phyloP scores from a whole-genome alignment of 768 basidiomycete species.

The Sarcodon sp. region DNA sequence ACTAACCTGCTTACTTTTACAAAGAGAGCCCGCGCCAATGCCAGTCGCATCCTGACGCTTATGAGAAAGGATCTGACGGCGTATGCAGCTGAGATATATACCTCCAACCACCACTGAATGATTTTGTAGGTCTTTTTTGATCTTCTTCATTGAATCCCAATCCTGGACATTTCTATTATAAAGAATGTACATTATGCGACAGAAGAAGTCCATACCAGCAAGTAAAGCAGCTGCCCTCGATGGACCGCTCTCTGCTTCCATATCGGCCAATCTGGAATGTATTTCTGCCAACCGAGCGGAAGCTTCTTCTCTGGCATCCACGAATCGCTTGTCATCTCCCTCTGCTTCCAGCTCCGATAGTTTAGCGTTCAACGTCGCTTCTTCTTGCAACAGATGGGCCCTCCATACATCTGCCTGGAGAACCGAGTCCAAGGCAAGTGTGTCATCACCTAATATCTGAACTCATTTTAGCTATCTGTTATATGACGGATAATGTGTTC shows the following conservation, averaged over 20 bases:
- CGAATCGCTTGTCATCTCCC: slow-evolving; percentile 68
- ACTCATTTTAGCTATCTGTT: not conserved
- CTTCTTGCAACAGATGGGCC: slow-evolving; percentile 83
- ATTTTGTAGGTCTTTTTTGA: slow-evolving; percentile 69
- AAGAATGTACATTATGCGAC: not conserved
- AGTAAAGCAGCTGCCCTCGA: slow-evolving; percentile 81
- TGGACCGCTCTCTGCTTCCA: slow-evolving; percentile 98
- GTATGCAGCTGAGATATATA: slow-evolving; percentile 15
- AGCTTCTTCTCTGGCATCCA: slow-evolving; percentile 79
- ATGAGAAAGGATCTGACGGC: not conserved
- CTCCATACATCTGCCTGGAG: slow-evolving; percentile 99
- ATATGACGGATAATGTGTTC: slow-evolving; percentile 5
- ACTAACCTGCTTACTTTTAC: slow-evolving; percentile 51
- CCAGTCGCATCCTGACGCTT: slow-evolving; percentile 75
- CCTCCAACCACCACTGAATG: slow-evolving; percentile 97
- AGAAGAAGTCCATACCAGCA: slow-evolving; percentile 41
- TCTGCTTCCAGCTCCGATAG: slow-evolving; percentile 62
- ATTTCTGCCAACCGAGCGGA: slow-evolving; percentile 77
- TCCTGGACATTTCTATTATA: slow-evolving; percentile 28
- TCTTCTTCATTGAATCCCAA: slow-evolving; percentile 87
- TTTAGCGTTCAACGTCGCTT: slow-evolving; percentile 58
- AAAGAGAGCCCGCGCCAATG: slow-evolving; percentile 89
- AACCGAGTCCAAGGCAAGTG: slow-evolving; percentile 83
- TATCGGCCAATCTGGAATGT: slow-evolving; percentile 84
- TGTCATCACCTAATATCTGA: slow-evolving; percentile 89